phyloP scores from a whole-genome alignment of 257 asterid species.

The Cordia subcordata region DNA sequence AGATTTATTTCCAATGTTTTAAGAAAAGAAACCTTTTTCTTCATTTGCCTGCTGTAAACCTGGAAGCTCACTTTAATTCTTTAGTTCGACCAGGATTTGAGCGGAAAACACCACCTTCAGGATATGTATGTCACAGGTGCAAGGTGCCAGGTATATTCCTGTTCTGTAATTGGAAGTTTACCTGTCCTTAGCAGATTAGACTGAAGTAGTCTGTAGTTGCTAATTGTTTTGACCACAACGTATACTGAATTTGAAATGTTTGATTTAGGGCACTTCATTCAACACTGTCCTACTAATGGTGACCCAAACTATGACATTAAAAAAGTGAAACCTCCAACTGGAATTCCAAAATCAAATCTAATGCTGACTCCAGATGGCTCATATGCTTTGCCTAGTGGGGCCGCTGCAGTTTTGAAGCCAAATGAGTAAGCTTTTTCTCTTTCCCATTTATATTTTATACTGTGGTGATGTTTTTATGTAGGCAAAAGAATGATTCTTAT shows the following conservation, averaged over 20 bases:
- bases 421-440: slow-evolving; percentile 47
- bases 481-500: neutral
- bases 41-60: neutral
- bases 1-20: too few species aligned
- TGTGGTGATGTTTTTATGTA: neutral
- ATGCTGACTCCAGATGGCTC: slow-evolving; percentile 82
- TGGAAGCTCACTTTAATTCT: slow-evolving; percentile 15
- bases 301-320: slow-evolving; percentile 71
- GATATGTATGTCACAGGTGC: slow-evolving; percentile 84
- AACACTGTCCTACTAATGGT: slow-evolving; percentile 93
- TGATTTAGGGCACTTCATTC: slow-evolving; percentile 72
- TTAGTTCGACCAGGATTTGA: slow-evolving; percentile 66
- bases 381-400: slow-evolving; percentile 74
- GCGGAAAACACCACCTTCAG: slow-evolving; percentile 83
- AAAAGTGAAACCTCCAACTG: slow-evolving; percentile 82
- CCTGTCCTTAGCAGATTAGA: neutral
- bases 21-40: neutral
- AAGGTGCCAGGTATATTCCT: slow-evolving; percentile 70
- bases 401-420: slow-evolving; percentile 63
- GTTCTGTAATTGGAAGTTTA: neutral
- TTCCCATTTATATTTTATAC: neutral
- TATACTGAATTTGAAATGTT: neutral
- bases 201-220: too few species aligned
- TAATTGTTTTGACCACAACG: neutral
- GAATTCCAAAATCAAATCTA: slow-evolving; percentile 85